Evolutionary conservation across 192 early-diverging fungal species (phyloP).

Genomic region (Chytriomyces confervae): DNA sequence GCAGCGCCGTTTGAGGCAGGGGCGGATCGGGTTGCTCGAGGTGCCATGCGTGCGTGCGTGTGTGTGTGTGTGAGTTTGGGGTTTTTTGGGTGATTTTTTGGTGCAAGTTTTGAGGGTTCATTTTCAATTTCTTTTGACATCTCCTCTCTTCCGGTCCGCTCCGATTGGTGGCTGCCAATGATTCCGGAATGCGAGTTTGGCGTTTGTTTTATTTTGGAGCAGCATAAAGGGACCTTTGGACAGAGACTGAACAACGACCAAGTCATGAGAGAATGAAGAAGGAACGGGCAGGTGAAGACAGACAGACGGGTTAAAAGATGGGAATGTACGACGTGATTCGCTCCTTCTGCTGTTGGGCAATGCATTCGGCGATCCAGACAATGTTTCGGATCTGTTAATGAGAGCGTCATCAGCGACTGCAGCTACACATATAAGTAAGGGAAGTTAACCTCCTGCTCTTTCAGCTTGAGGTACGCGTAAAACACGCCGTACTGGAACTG

Average conservation of each 20-base stretch:
- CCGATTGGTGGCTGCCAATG: too few species aligned
- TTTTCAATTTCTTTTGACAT: too few species aligned
- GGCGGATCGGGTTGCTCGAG: neutral
- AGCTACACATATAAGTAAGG: neutral
- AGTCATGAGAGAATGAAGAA: neutral
- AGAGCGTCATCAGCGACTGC: neutral
- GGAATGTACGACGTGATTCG: conserved; percentile 92
- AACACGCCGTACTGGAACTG: conserved; percentile 98
- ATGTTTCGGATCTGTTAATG: conserved; percentile 81
- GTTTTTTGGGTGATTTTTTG: neutral
- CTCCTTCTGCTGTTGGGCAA: conserved; percentile 97
- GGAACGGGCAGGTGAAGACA: too few species aligned
- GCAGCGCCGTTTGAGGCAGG: neutral
- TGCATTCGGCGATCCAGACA: conserved; percentile 99
- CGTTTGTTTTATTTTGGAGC: neutral
- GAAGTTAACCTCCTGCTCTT: conserved; percentile 83
- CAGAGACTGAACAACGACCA: neutral
- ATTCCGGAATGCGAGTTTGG: neutral
- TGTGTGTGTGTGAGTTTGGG: neutral
- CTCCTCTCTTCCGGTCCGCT: too few species aligned
- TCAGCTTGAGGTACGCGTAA: conserved; percentile 92
- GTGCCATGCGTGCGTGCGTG: neutral
- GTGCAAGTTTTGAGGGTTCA: too few species aligned
- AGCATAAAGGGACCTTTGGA: neutral
- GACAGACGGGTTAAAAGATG: conserved; percentile 68